Evolutionary conservation across 1,284 basidiomycete genomes (phyloP), one percentile per base, ranked within the genome.

Genomic region (Stereum hirsutum): DNA sequence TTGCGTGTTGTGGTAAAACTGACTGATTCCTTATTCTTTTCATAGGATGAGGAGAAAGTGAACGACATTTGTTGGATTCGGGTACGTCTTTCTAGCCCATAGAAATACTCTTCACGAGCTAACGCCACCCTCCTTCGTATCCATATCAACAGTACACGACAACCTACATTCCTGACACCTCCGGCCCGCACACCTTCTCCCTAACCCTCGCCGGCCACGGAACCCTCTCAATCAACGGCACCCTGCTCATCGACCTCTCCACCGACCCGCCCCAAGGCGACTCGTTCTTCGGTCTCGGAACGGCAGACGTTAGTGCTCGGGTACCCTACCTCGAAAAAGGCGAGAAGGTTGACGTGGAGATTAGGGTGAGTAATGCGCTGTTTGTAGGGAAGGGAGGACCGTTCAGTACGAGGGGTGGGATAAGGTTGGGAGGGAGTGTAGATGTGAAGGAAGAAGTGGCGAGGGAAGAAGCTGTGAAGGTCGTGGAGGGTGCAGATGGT

Each of bases 191-290:
- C 53, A 78, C 86, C 53, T 80, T 89, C 44, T 84, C 84, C 1
- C 54, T 89, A 41, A 78, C 72, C 12, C 74, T 76, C 15, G 75
- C 81, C 39, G 87, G 86, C 25, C 20, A 24, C 24, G 78, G 76
- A 4, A 80, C 76, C 54, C 61, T 86, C 6, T 86, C 68, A 61
- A 58, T 87, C 19, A 57, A 85, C 48, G 74, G 69, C 10, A 55
- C 75, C 52, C 54, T 80, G 41, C 62, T 70, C 3, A 73, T 85
- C 40, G 80, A 86, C 56, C 82, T 84, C 52, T 79, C 76, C 71
- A 76, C 74, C 11, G 72, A 71, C 48, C 75, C 79, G 56, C 74
- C 71, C 3, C 74, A 75, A 0, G 77, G 77, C 0, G 76, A 79
- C 42, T 78, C 80, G 60, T 81, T 78, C 60, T 81, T 81, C 51